Conservation (phyloP, 305 asterid genomes). For the Stenogyne calaminthoides region DNA sequence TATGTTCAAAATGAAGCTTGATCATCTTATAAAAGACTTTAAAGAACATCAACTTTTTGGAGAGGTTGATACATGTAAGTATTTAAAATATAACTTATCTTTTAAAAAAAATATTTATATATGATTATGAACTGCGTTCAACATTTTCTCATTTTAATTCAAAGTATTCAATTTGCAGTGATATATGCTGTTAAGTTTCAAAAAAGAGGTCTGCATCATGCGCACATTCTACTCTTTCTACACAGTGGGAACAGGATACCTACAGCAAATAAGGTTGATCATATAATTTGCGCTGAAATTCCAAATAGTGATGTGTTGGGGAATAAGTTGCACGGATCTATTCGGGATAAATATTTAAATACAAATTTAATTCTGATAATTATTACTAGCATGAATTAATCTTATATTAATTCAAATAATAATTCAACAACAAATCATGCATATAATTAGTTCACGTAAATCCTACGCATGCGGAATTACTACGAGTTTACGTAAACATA, state of each 20-base stretch:
- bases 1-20: not conserved
- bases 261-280: not conserved
- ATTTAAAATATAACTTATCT: not conserved
- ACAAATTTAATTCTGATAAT: too few species aligned
- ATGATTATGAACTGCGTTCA: not conserved
- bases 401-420: too few species aligned
- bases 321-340: too few species aligned
- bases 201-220: not conserved
- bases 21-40: not conserved
- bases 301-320: not conserved
- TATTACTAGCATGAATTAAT: too few species aligned
- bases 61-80: not conserved
- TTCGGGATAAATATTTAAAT: too few species aligned
- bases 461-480: too few species aligned
- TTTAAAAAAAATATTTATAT: not conserved
- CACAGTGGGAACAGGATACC: not conserved
- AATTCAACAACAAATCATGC: too few species aligned
- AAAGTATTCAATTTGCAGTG: not conserved
- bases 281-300: not conserved
- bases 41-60: not conserved
- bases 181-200: not conserved
- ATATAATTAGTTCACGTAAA: too few species aligned
- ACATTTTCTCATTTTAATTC: not conserved
- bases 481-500: too few species aligned
- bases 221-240: not conserved